Evolutionary conservation across 805 yeast species (phyloP), one percentile per base, ranked within the genome.

Genomic region (Clavispora asparagi): DNA sequence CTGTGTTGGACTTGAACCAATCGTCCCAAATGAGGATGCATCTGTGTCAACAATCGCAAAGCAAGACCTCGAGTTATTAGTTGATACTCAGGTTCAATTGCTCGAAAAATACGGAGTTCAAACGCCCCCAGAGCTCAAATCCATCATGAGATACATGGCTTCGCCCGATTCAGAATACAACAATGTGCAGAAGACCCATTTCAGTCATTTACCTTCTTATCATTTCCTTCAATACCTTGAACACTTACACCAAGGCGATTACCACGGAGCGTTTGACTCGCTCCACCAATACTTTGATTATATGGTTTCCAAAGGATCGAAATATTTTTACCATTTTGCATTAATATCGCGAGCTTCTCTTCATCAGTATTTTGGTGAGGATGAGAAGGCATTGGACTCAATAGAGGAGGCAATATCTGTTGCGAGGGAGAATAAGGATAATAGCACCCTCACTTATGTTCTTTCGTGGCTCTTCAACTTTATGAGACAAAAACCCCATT

Each of bases 331-430:
- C 56, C 95, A 87, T 58, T 83, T 84, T 61, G 91, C 95, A 0
- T 67, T 88, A 29, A 70, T 87, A 16, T 82, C 86, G 2, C 66
- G 85, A 41, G 95, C 94, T 0, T 73, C 86, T 0, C 65, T 87
- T 36, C 89, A 87, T 53, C 82, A 84, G 19, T 78, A 77, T 43
- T 86, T 85, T 60, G 81, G 82, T 27, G 81, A 82, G 46, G 77
- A 77, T 51, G 74, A 74, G 11, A 84, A 84, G 48, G 95, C 96
- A 0, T 61, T 88, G 12, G 74, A 83, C 52, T 84, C 95, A 1
- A 85, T 89, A 8, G 88, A 85, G 51, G 97, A 90, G 61, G 94
- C 97, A 0, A 85, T 89, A 2, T 73, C 85, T 7, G 89, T 90
- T 3, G 97, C 97, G 0, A 70, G 97, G 53, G 96, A 90, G 56